Conservation (phyloP, 306 rosid species). For the Gastrolobium bilobum region DNA sequence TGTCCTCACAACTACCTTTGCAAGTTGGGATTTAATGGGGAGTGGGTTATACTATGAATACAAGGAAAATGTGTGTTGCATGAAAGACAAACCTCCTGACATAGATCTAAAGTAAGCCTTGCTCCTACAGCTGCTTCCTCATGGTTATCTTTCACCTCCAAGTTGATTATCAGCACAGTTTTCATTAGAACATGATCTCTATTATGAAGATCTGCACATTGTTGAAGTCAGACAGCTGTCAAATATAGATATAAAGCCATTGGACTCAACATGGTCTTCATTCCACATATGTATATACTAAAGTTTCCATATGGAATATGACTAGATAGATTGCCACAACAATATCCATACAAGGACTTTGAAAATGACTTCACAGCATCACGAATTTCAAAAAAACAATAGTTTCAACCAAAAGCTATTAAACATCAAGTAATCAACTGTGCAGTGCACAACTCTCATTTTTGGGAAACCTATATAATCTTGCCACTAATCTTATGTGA, state of each 20-base stretch:
- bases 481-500: background rate
- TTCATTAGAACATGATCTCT: conserved; percentile 79
- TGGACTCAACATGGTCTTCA: conserved; percentile 19
- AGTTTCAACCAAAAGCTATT: background rate
- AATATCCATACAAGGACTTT: conserved; percentile 6
- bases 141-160: conserved; percentile 99
- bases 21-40: no score
- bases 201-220: conserved; percentile 78
- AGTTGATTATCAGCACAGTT: conserved; percentile 79
- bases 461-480: conserved; percentile 10
- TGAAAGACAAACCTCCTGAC: conserved; percentile 73
- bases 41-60: background rate
- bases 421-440: background rate
- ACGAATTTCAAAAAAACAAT: conserved; percentile 25
- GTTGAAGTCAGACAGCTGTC: conserved; percentile 33
- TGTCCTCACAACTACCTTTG: no score
- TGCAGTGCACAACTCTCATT: conserved; percentile 1
- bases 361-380: conserved; percentile 30
- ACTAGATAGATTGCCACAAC: conserved; percentile 15
- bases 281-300: background rate
- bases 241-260: conserved; percentile 29
- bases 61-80: background rate
- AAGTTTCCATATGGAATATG: conserved; percentile 22
- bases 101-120: conserved; percentile 79
- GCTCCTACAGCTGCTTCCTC: conserved; percentile 97